These are phyloP conservation scores for Agarophyton chilense DNA, from an alignment of 23 red algal genomes.

Conservation along the genomic window DNA sequence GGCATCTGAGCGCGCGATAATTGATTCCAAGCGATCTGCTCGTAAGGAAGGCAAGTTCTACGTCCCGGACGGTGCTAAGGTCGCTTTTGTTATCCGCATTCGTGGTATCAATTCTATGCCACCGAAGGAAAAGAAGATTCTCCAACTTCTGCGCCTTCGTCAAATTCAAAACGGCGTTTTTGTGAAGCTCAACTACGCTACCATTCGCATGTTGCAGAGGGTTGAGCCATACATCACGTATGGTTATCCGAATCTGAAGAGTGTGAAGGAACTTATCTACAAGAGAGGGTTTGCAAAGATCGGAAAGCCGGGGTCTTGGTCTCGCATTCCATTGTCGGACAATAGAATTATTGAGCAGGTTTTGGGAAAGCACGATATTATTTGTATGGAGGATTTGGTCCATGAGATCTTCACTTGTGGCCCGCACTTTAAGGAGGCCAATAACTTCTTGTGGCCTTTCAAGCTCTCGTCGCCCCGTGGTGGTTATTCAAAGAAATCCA, in stretches of 20 bases:
- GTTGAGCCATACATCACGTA: slow-evolving; percentile 99
- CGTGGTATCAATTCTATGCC: slow-evolving; percentile 94
- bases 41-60: slow-evolving; percentile 95
- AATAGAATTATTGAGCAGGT: slow-evolving; percentile 90
- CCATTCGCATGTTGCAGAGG: slow-evolving; percentile 95
- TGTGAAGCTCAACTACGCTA: slow-evolving; percentile 96
- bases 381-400: slow-evolving; percentile 96
- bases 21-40: slow-evolving; percentile 86
- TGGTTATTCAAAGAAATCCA: slow-evolving; percentile 89
- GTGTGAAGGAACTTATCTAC: slow-evolving; percentile 93
- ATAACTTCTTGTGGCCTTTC: slow-evolving; percentile 97
- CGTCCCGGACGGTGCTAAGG: slow-evolving; percentile 92
- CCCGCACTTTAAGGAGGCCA: slow-evolving; percentile 92
- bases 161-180: slow-evolving; percentile 99
- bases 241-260: slow-evolving; percentile 98
- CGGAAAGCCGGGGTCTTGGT: slow-evolving; percentile 82
- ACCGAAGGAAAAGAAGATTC: slow-evolving; percentile 92
- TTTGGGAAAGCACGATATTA: slow-evolving; percentile 90
- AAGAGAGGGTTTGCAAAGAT: slow-evolving; percentile 97
- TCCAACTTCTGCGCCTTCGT: slow-evolving; percentile 88
- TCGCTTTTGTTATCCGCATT: slow-evolving; percentile 97
- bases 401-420: slow-evolving; percentile 99
- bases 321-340: slow-evolving; percentile 83
- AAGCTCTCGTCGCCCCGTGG: slow-evolving; percentile 92
- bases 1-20: slow-evolving; percentile 64